These are phyloP conservation scores for Asterionellopsis glacialis DNA, from an alignment of 108 stramenopile genomes.

Conservation along the genomic window DNA sequence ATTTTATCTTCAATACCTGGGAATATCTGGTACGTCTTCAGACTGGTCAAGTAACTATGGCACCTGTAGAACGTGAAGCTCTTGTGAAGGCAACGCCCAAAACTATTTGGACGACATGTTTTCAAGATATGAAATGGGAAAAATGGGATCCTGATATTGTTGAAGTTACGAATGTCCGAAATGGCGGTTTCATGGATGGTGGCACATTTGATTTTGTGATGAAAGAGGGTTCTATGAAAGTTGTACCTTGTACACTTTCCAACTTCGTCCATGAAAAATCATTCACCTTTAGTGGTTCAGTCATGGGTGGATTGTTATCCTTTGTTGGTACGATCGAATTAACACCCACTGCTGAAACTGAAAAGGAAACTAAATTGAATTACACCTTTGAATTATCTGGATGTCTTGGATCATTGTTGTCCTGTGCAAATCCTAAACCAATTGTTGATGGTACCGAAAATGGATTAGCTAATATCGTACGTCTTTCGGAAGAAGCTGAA, in stretches of 20 bases:
- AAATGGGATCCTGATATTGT: conserved; percentile 39
- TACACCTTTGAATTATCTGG: conserved; percentile 40
- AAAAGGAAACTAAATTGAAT: conserved; percentile 19
- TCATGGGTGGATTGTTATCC: conserved; percentile 14
- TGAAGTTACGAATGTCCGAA: conserved; percentile 18
- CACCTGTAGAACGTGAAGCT: not conserved
- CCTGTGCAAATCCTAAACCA: conserved; percentile 17
- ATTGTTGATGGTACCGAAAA: conserved; percentile 33
- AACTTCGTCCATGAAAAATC: conserved; percentile 27
- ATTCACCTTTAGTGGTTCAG: conserved; percentile 24
- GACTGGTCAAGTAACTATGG: not conserved
- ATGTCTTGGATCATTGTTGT: conserved; percentile 19
- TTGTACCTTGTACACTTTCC: conserved; percentile 19
- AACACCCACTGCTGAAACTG: conserved; percentile 17
- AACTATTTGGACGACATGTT: conserved; percentile 41
- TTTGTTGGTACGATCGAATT: conserved; percentile 27
- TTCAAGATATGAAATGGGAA: conserved; percentile 44
- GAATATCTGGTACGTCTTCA: too few species aligned
- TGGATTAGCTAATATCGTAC: conserved; percentile 40
- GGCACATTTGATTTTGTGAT: conserved; percentile 37
- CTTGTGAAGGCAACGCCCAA: conserved; percentile 25
- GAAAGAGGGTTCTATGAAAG: conserved; percentile 30
- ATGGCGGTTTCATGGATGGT: conserved; percentile 28
- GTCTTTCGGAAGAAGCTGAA: conserved; percentile 29
- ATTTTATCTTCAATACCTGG: too few species aligned